Evolutionary conservation across 164 flowering plant species (phyloP), one percentile per base, ranked within the genome.

Genomic region (Magnolia sinica): DNA sequence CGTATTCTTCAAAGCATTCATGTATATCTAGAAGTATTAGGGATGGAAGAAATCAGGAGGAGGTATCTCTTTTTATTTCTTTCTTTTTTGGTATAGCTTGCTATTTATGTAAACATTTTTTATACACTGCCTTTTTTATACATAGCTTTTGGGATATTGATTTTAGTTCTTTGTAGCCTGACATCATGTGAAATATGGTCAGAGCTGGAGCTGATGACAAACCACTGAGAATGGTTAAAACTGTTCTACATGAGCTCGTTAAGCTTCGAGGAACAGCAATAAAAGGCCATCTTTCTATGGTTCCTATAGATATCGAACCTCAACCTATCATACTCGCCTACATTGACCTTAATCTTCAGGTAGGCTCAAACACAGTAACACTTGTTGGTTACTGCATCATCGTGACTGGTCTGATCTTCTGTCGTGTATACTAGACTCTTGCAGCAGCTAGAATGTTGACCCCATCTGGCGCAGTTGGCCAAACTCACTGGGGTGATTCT

Each of bases 171-270:
- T 19, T 24, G 64, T 31, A 67, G 49, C 24, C 18, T 29, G 64
- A 49, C 5, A 19, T 31, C 45, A 69, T 66, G 51, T 81, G 5
- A 70, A 66, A 72, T 23, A 37, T 64, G n/a, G 23, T 31, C 81
- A 96, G 99, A 83, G 98, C 99, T 81, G 99, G 99, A 76, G 96
- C 98, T 73, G 99, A 96, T 87, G 99, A 96, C 84, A 96, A 96
- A 78, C 99, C 99, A 24, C 82, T 96, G 83, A 90, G 99, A 13
- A 96, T 96, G 99, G 98, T 96, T 50, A 96, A 96, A 85, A 96
- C 99, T 81, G 98, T 96, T 72, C 87, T 96, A 10, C 99, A 96
- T 86, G 99, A 96, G 79, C 97, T 96, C 61, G 99, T 96, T 71
- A 96, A 96, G 84, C 95, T 96, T 77, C 93, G 99, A 52, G 98